Evolutionary conservation across 2,329 filamentous ascomycete species (phyloP).

Genomic region (Elsinoe australis): DNA sequence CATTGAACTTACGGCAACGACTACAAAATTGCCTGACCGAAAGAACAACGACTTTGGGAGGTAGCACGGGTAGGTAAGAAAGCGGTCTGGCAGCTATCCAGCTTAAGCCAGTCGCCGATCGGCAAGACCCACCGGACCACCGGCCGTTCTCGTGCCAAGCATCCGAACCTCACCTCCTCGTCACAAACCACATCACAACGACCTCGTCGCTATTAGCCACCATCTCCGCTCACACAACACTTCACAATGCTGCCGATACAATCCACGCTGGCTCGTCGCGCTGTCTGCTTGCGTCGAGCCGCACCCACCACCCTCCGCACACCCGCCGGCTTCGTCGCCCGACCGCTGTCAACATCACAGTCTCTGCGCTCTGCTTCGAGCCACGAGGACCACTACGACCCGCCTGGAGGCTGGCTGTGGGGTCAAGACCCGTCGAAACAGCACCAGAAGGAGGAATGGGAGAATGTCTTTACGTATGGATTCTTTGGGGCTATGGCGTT

Average conservation of each 20-base stretch:
- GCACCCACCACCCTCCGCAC: neutral
- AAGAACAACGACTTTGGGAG: too few species aligned
- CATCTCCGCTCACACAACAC: too few species aligned
- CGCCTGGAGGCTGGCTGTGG: constrained; percentile 85
- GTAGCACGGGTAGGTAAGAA: too few species aligned
- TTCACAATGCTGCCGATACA: too few species aligned
- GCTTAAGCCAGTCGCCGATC: neutral
- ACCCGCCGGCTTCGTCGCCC: constrained; percentile 6
- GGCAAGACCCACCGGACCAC: constrained; percentile 5
- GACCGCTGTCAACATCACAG: constrained; percentile 29
- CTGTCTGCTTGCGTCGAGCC: neutral
- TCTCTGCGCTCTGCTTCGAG: constrained; percentile 46
- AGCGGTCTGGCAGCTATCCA: neutral
- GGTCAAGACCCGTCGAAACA: constrained; percentile 93
- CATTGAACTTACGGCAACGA: too few species aligned
- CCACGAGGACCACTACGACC: constrained; percentile 76
- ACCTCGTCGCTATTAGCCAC: neutral
- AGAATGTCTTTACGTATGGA: constrained; percentile 75
- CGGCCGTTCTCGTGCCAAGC: constrained; percentile 3
- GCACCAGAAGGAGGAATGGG: constrained; percentile 93
- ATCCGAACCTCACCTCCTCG: constrained; percentile 4
- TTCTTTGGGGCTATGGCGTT: constrained; percentile 71
- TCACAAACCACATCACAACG: neutral
- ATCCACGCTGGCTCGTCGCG: neutral
- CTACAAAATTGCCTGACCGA: too few species aligned